Evolutionary conservation across 306 rosid genomes (phyloP), one percentile per base, ranked within the genome.

Genomic region (Acacia crassicarpa): DNA sequence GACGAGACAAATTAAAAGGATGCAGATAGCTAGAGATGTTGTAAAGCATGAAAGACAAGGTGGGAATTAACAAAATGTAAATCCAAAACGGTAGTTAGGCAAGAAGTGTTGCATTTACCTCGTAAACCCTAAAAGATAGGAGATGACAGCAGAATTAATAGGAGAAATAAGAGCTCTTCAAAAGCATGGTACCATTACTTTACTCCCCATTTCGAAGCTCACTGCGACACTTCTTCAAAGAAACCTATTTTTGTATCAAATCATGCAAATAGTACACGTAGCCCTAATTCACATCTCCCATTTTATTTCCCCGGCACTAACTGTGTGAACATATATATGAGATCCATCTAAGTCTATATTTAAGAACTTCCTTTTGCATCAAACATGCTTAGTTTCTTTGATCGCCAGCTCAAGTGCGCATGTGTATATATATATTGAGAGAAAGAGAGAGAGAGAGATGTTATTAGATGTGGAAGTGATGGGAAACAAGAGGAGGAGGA

Each of bases 401-500:
- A 15, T 61, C 33, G 4, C 61, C n/a, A n/a, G n/a, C 9, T 54
- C 61, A 6, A 54, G 17, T 5, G 58, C 58, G 4, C 17, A 0
- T 33, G 3, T 3, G 4, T 38, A 38, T 38, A 38, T 38, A 38
- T 1, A 38, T 38, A 38, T 38, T 2, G 35, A 38, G 6, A 5
- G 41, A 0, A 8, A 35, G 40, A 51, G 16, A 19, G 25, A 54
- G 9, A 41, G 30, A 38, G 71, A 5, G 41, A 92, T 92, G 98
- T 89, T 90, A 75, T 89, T 90, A 75, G 83, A 88, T 74, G 81
- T 91, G 84, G 95, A 91, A 15, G 82, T 86, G 2, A 51, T 59
- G 35, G 89, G 92, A 6, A 89, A 84, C 86, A 93, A 88, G 90
- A 95, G 90, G 81, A 90, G 95, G 87, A 89, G 87, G 83, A 86